Percentiles rank a stretch among this genome's conserved stretches.
phyloP scores from a whole-genome alignment of 192 early-diverging fungal genomes.

The Umbelopsis vinacea region DNA sequence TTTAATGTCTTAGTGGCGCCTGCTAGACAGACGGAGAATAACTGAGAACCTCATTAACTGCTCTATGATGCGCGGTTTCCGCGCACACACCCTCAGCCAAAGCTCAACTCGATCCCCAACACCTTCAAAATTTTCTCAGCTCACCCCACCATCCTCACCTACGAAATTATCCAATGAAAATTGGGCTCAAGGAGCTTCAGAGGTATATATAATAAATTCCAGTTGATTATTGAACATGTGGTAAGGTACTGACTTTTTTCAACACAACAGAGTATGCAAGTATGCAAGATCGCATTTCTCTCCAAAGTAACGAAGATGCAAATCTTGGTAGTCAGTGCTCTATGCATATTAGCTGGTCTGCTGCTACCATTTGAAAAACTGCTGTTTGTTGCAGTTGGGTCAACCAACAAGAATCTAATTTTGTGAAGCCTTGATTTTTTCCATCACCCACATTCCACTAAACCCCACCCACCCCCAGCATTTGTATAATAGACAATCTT shows the following conservation, averaged over 20 bases:
- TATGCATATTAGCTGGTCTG: constrained; percentile 45
- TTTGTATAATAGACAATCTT: constrained; percentile 15
- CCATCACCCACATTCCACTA: not conserved
- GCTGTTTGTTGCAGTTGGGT: constrained; percentile 25
- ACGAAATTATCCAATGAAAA: constrained; percentile 2
- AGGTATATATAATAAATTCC: not conserved
- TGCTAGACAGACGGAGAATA: constrained; percentile 44
- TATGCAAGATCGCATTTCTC: constrained; percentile 7
- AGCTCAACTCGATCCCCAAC: constrained; percentile 37
- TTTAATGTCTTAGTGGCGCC: constrained; percentile 38
- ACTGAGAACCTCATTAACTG: constrained; percentile 50
- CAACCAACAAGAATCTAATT: constrained; percentile 2
- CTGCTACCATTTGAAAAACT: constrained; percentile 45
- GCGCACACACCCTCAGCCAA: constrained; percentile 5
- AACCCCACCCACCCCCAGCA: not conserved
- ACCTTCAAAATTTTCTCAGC: constrained; percentile 20
- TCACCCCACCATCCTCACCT: constrained; percentile 15
- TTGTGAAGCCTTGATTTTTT: not conserved
- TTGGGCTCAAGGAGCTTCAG: not conserved
- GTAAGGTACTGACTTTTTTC: not conserved
- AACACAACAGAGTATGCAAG: not conserved
- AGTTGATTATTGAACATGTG: constrained; percentile 10
- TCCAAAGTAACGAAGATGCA: constrained; percentile 49
- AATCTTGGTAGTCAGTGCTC: constrained; percentile 42
- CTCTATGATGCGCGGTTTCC: constrained; percentile 24